phyloP scores from a whole-genome alignment of 2,329 filamentous ascomycete genomes.

The Leptographium radiaticola region DNA sequence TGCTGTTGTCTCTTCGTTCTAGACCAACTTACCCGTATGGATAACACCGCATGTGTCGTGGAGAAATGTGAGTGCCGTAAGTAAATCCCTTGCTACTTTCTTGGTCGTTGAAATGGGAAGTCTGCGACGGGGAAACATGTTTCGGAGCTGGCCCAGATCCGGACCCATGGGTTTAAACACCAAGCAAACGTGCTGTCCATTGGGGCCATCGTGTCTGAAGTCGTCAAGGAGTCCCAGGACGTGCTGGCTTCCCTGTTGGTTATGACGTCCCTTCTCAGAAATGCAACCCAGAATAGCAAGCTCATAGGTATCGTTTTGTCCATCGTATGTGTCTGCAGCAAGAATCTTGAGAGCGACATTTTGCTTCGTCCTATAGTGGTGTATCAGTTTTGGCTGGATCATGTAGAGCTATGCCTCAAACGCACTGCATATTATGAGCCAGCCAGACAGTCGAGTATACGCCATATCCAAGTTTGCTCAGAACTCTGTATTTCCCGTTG shows the following conservation, averaged over 20 bases:
- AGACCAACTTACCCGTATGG: not conserved
- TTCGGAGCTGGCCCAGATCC: not conserved
- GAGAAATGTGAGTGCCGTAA: not conserved
- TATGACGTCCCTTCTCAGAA: not conserved
- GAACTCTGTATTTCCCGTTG: slow-evolving; percentile 1
- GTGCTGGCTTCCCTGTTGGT: not conserved
- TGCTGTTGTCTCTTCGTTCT: not conserved
- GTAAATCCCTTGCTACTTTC: not conserved
- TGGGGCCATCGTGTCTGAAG: slow-evolving; percentile 1
- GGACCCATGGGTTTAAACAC: slow-evolving; percentile 2
- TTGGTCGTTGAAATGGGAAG: not conserved
- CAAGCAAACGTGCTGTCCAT: slow-evolving; percentile 4
- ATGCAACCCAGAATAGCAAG: not conserved
- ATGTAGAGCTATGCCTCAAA: not conserved
- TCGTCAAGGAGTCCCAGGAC: not conserved
- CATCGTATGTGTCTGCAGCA: slow-evolving; percentile 1
- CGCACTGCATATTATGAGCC: not conserved
- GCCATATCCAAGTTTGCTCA: slow-evolving; percentile 3
- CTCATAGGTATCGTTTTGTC: not conserved
- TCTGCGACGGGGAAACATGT: not conserved
- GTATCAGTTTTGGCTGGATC: not conserved
- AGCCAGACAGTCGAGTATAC: slow-evolving; percentile 4
- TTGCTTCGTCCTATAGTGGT: not conserved
- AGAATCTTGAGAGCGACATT: slow-evolving; percentile 4
- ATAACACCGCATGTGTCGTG: slow-evolving; percentile 3